Conservation (phyloP, 768 basidiomycete genomes). For the Cystofilobasidium bisporidii region DNA sequence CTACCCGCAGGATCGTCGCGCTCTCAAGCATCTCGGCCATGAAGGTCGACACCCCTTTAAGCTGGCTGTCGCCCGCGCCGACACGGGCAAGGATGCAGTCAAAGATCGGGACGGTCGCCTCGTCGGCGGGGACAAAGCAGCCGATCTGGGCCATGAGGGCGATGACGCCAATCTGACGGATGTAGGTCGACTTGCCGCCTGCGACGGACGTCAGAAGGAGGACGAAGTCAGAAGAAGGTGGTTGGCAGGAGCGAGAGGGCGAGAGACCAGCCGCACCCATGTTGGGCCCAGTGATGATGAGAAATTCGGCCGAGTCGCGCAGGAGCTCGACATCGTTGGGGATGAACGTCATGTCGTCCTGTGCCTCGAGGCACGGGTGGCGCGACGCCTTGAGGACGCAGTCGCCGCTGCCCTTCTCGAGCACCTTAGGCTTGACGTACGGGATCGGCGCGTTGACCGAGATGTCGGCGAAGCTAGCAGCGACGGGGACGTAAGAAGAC, state of each 20-base stretch:
- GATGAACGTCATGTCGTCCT: constrained; percentile 91
- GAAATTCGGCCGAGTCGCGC: constrained; percentile 75
- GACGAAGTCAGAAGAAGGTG: constrained; percentile 11
- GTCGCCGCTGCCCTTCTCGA: constrained; percentile 73
- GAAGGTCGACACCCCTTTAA: constrained; percentile 96
- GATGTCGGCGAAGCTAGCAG: constrained; percentile 92
- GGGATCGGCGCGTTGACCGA: constrained; percentile 74
- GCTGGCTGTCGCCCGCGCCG: constrained; percentile 92
- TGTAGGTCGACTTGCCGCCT: constrained; percentile 88
- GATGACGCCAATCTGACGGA: constrained; percentile 88
- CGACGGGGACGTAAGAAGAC: no score
- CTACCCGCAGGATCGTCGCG: constrained; percentile 78
- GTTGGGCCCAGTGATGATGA: constrained; percentile 96
- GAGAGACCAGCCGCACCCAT: constrained; percentile 54
- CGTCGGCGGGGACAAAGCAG: constrained; percentile 84
- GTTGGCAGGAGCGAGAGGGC: background rate
- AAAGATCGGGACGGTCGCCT: constrained; percentile 79
- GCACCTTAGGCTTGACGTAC: constrained; percentile 75
- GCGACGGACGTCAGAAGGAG: background rate
- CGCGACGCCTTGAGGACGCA: constrained; percentile 73
- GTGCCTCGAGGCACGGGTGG: constrained; percentile 93
- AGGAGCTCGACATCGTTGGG: constrained; percentile 85
- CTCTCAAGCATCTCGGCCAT: constrained; percentile 99
- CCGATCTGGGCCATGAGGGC: constrained; percentile 92
- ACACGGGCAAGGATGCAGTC: constrained; percentile 93